A percentile compares a stretch with the other conserved stretches of the same genome.
Evolutionary conservation across 768 basidiomycete species (phyloP).

Genomic region (Boletus barrowsii): DNA sequence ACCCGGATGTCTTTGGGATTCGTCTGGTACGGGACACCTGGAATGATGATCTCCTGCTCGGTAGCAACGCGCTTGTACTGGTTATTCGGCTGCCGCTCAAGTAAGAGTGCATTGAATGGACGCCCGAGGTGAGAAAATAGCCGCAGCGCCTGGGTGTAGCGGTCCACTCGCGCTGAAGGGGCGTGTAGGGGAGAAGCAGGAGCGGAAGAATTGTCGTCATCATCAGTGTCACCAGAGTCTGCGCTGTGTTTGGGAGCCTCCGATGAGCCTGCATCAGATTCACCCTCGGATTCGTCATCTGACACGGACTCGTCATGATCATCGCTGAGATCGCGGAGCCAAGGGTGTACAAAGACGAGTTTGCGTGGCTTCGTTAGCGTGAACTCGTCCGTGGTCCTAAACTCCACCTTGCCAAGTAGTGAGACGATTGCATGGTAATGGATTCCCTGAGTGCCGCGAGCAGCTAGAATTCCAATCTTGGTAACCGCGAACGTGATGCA

Average conservation of each 20-base stretch:
- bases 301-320: background rate
- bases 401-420: background rate
- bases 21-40: background rate
- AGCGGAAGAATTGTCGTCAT: background rate
- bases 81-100: background rate
- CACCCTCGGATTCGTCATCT: background rate
- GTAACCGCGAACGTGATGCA: background rate
- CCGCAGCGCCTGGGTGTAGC: background rate
- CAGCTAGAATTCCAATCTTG: background rate
- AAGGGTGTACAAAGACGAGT: constrained; percentile 6
- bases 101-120: constrained; percentile 3
- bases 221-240: no score
- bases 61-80: background rate
- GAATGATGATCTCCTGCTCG: background rate
- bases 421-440: background rate
- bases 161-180: background rate
- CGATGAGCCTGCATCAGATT: background rate
- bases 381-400: background rate
- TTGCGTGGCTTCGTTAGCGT: background rate
- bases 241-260: no score
- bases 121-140: background rate
- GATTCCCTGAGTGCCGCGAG: background rate
- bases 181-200: background rate
- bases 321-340: constrained; percentile 5
- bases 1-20: background rate